Evolutionary conservation across 78 protist genomes (phyloP).

Genomic region (slime mould (Dictyostelium discoideum)): DNA sequence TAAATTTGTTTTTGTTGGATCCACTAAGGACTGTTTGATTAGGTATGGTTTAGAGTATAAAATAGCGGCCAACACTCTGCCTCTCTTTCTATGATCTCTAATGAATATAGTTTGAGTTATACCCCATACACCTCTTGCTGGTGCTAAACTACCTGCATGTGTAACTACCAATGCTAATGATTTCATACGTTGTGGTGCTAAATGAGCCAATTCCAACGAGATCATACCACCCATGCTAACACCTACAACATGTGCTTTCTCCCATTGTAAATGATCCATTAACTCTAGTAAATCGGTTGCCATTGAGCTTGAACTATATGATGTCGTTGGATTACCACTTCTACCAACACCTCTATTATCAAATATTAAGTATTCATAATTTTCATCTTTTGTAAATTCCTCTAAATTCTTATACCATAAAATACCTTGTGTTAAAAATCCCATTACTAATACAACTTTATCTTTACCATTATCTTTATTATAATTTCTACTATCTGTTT

Average conservation of each 20-base stretch:
- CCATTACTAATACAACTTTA: background rate
- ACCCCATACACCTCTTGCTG: constrained; percentile 11
- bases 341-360: constrained; percentile 76
- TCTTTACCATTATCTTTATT: background rate
- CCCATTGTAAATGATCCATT: constrained; percentile 73
- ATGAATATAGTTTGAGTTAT: background rate
- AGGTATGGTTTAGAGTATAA: constrained; percentile 32
- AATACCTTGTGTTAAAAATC: constrained; percentile 14
- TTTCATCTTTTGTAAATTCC: background rate
- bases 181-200: background rate
- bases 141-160: constrained; percentile 43
- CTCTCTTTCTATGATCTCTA: constrained; percentile 22
- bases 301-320: background rate
- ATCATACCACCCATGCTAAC: constrained; percentile 85
- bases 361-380: constrained; percentile 39
- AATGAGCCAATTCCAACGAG: constrained; percentile 24
- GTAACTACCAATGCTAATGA: constrained; percentile 48
- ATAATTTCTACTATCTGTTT: background rate
- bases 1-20: background rate
- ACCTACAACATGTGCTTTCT: constrained; percentile 47
- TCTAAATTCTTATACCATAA: constrained; percentile 29
- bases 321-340: constrained; percentile 20
- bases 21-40: background rate
- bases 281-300: constrained; percentile 65
- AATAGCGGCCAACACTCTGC: background rate